Evolutionary conservation across 805 yeast species (phyloP).

Genomic region (Candida ortonii): DNA sequence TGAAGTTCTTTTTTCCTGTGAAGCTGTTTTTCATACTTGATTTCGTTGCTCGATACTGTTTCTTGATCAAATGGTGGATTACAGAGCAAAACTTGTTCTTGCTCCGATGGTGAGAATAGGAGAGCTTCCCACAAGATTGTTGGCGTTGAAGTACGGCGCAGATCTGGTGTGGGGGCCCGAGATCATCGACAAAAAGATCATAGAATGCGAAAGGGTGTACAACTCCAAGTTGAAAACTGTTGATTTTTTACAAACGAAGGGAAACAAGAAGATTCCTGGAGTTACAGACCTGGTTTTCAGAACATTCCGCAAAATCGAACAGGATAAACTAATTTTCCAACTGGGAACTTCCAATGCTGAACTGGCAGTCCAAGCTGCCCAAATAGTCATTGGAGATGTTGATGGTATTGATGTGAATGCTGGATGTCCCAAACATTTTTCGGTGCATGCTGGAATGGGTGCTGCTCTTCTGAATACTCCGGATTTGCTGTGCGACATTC

Average conservation of each 20-base stretch:
- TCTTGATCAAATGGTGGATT: constrained; percentile 56
- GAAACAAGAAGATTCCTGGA: constrained; percentile 43
- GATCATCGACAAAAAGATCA: constrained; percentile 79
- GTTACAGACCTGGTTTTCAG: constrained; percentile 59
- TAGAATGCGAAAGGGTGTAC: constrained; percentile 62
- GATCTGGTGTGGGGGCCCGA: constrained; percentile 98
- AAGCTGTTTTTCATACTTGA: too few species aligned
- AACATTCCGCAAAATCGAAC: constrained; percentile 62
- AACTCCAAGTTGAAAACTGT: constrained; percentile 58
- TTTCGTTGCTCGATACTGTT: too few species aligned
- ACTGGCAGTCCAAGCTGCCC: constrained; percentile 85
- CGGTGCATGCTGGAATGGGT: constrained; percentile 96
- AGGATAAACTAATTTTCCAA: constrained; percentile 75
- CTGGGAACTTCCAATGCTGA: constrained; percentile 84
- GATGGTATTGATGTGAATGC: constrained; percentile 92
- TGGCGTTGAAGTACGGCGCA: constrained; percentile 82
- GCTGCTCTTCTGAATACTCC: constrained; percentile 87
- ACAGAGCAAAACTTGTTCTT: constrained; percentile 73
- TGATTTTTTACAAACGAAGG: constrained; percentile 49
- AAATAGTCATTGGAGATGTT: constrained; percentile 77
- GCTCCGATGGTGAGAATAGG: constrained; percentile 99
- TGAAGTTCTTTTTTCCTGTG: too few species aligned
- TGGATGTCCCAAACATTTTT: constrained; percentile 96
- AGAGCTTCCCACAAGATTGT: constrained; percentile 83
- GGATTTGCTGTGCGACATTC: constrained; percentile 67